Evolutionary conservation across 2,329 filamentous ascomycete genomes (phyloP).

Genomic region (Albophoma yamanashiensis): DNA sequence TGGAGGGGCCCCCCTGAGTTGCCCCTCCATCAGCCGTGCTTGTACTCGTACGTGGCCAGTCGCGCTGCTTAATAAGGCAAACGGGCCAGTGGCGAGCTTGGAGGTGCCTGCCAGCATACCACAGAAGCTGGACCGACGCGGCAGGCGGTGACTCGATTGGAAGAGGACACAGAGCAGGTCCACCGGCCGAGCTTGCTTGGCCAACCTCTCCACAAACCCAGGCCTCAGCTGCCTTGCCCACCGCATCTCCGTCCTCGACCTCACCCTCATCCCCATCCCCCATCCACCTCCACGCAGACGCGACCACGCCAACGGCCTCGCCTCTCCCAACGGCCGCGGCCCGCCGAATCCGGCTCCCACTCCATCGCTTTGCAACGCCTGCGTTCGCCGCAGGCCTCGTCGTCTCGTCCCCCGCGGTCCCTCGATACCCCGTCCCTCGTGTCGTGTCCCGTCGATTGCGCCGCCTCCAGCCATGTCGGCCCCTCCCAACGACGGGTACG

Average conservation of each 20-base stretch:
- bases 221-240: slow-evolving; percentile 1
- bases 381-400: slow-evolving; percentile 4
- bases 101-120: not conserved
- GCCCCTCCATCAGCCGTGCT: not conserved
- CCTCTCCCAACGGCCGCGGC: not conserved
- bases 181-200: not conserved
- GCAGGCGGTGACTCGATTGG: slow-evolving; percentile 1
- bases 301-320: slow-evolving; percentile 2
- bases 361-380: slow-evolving; percentile 3
- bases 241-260: slow-evolving; percentile 1
- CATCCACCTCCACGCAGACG: not conserved
- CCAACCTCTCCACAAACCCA: slow-evolving; percentile 2
- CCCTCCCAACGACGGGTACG: slow-evolving; percentile 44
- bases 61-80: not conserved
- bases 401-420: slow-evolving; percentile 1
- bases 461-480: slow-evolving; percentile 40
- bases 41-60: not conserved
- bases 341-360: slow-evolving; percentile 3
- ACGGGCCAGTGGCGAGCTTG: not conserved
- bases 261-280: not conserved
- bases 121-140: not conserved
- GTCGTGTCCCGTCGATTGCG: not conserved
- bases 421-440: not conserved
- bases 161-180: slow-evolving; percentile 4
- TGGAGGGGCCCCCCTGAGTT: not conserved